These are phyloP conservation scores for Citeromyces siamensis DNA, from an alignment of 1,139 yeast genomes.

Conservation along the genomic window DNA sequence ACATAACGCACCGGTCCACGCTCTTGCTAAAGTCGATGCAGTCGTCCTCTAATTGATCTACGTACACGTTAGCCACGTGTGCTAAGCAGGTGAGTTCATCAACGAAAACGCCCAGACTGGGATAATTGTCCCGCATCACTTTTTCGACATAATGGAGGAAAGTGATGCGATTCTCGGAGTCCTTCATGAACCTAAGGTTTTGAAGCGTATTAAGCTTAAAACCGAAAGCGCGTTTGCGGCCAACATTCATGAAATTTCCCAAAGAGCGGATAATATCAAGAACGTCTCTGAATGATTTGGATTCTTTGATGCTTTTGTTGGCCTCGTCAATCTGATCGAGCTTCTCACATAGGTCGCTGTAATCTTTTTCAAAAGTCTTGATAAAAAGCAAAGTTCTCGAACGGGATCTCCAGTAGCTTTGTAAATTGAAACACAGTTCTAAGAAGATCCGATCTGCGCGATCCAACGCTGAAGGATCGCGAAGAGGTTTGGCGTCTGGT, in stretches of 20 bases:
- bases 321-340: slow-evolving; percentile 54
- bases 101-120: slow-evolving; percentile 46
- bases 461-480: slow-evolving; percentile 63
- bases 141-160: slow-evolving; percentile 74
- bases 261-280: slow-evolving; percentile 71
- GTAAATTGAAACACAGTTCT: slow-evolving; percentile 62
- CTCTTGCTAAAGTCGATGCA: slow-evolving; percentile 49
- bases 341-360: slow-evolving; percentile 50
- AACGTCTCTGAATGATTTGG: slow-evolving; percentile 47
- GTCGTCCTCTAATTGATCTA: slow-evolving; percentile 68
- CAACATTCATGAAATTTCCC: slow-evolving; percentile 78
- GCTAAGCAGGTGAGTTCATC: slow-evolving; percentile 15
- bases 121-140: slow-evolving; percentile 54
- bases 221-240: slow-evolving; percentile 70
- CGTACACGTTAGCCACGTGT: slow-evolving; percentile 52
- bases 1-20: slow-evolving; percentile 39
- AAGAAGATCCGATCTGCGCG: slow-evolving; percentile 67
- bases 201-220: slow-evolving; percentile 67
- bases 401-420: slow-evolving; percentile 74
- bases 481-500: slow-evolving; percentile 39
- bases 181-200: slow-evolving; percentile 65
- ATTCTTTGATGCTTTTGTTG: slow-evolving; percentile 43
- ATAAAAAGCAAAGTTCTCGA: slow-evolving; percentile 56
- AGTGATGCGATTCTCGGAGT: slow-evolving; percentile 66
- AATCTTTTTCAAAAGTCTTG: slow-evolving; percentile 55